Base-by-base conservation (phyloP, 805 yeast species). In the Komagataella phaffii region DNA sequence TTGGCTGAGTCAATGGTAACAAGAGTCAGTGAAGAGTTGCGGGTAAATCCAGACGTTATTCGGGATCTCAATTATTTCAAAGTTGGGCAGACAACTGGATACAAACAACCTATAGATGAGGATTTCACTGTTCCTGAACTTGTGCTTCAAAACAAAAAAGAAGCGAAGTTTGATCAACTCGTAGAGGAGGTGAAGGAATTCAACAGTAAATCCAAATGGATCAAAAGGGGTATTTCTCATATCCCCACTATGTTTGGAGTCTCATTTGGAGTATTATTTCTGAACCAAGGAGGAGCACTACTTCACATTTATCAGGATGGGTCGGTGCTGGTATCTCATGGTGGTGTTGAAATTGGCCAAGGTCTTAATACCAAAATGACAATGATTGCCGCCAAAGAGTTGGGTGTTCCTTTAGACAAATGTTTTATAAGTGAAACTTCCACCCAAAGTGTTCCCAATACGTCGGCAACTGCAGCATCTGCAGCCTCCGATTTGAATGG, bases 341-440 rank as follows among this genome's bases (percentile, higher is more conserved):
- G 77, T 49, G 78, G 78, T 51, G 73, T 73, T 10, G 78, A 73
- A 52, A 73, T 73, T 65, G 78, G 78, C 17, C 78, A 73, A 57
- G 78, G 78, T 17, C 57, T 73, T 45, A 67, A 70, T 50, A 74
- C 77, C 8, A 73, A 74, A 56, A 73, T 74, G 77, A 65, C 68
- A 7, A 73, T 72, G 76, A 60, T 74, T 44, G 71, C 72, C 17
- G 77, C 78, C 1, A 61, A 68, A 48, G 75, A 69, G 51, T 64
- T 74, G 24, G 62, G 63, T 2, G 72, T 72, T 17, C 69, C 74
- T 2, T 56, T 71, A 44, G 73, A 70, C 3, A 60, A 67, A 44
- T 68, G 71, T 1, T 73, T 70, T 53, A 65, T 73, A 30, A 66
- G 73, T 46, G 78, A 74, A 55, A 73, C 77, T 3, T 66, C 76